These are phyloP conservation scores for Neurospora tetraspora DNA, from an alignment of 495 filamentous ascomycete genomes.

Conservation along the genomic window DNA sequence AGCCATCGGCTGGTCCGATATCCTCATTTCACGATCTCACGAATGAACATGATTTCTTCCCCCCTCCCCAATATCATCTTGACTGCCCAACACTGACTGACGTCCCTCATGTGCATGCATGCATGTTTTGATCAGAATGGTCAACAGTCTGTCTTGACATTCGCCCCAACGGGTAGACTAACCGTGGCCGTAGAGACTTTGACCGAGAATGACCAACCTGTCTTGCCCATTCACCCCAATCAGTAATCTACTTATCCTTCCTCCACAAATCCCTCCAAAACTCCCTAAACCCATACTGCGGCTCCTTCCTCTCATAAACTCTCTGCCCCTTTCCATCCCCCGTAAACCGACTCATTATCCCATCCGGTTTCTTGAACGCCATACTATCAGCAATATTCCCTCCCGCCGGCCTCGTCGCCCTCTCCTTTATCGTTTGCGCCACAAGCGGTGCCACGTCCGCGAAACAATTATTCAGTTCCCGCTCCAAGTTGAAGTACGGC, in stretches of 20 bases:
- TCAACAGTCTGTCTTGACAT: not conserved
- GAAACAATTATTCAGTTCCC: slow-evolving; percentile 73
- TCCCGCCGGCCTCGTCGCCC: slow-evolving; percentile 44
- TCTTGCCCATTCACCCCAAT: too few relatives aligned
- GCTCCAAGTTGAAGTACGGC: slow-evolving; percentile 76
- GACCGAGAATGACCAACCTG: too few relatives aligned
- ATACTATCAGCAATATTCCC: slow-evolving; percentile 22
- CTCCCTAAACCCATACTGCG: slow-evolving; percentile 75
- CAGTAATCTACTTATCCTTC: not conserved
- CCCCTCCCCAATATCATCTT: not conserved
- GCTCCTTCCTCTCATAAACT: slow-evolving; percentile 62
- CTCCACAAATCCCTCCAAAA: slow-evolving; percentile 74
- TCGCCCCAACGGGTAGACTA: too few relatives aligned
- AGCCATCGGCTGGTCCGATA: not conserved
- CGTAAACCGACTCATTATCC: slow-evolving; percentile 33
- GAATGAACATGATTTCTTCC: not conserved
- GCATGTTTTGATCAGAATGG: not conserved
- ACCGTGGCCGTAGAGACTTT: too few relatives aligned
- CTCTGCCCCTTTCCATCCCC: slow-evolving; percentile 39
- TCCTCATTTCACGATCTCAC: not conserved
- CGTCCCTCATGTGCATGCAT: not conserved
- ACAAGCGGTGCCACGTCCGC: slow-evolving; percentile 75
- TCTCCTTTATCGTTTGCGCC: slow-evolving; percentile 56
- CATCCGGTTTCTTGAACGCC: slow-evolving; percentile 9
- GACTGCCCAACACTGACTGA: not conserved